Evolutionary conservation across 441 rosid genomes (phyloP).

Genomic region (Lepidium campestre): DNA sequence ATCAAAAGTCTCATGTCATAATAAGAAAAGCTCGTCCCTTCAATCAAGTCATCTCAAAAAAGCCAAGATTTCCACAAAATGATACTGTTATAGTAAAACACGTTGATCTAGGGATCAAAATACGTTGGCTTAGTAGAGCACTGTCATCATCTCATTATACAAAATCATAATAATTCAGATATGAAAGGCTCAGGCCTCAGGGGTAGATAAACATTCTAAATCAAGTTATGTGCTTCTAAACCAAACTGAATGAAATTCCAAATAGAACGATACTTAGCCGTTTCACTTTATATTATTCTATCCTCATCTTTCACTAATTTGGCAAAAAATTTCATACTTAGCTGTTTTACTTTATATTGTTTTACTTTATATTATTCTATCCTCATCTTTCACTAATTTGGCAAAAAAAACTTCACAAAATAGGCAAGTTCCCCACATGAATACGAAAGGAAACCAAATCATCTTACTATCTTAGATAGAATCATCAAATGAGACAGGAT

Average conservation of each 20-base stretch:
- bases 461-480: neutral
- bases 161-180: neutral
- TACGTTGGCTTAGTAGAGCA: neutral
- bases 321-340: neutral
- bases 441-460: neutral
- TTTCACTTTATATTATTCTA: neutral
- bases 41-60: neutral
- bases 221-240: neutral
- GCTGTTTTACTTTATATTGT: no score
- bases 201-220: neutral
- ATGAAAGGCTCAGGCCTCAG: neutral
- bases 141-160: neutral
- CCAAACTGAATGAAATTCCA: neutral
- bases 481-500: neutral
- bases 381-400: neutral
- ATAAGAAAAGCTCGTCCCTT: neutral
- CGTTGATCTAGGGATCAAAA: neutral
- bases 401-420: no score
- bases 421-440: neutral
- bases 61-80: neutral
- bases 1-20: neutral
- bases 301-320: neutral
- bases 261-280: neutral
- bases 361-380: neutral
- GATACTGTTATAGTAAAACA: neutral